Base-by-base conservation (phyloP, 495 filamentous ascomycete genomes). In the Aspergillus bridgeri region DNA sequence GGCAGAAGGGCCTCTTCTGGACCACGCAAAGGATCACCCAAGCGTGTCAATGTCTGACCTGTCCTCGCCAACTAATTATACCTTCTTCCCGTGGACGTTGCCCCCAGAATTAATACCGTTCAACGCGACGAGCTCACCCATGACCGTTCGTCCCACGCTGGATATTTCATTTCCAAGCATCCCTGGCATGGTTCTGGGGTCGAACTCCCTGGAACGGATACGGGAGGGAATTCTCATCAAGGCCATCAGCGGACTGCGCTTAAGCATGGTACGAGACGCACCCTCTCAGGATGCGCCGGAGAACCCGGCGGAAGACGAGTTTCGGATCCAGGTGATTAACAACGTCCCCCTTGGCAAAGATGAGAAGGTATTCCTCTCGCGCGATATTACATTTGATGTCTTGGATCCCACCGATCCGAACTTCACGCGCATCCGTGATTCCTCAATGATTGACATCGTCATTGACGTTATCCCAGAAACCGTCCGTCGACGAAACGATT, bases 71-170 rank as follows among this genome's bases (percentile, higher is more conserved):
- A 82, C 78, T 6, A 94, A 92, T 66, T 86, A 92, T 65, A 95
- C 88, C 0, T 89, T 89, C 61, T 98, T 90, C 61, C 94, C 94
- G 3, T 97, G 92, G 91, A 96, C 94, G 0, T 75, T 98, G 0
- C 91, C 93, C 0, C 74, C 76, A 3, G 80, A 86, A 46, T 73
- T 94, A 47, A 77, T 96, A 8, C 91, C 90, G 0, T 76, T 75
- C 19, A 84, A 94, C 58, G 92, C 85, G 3, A 86, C 78, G 11
- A 93, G 90, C 56, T 80, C 86, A 20, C 81, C 77, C 25, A 83
- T 92, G 60, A 74, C 78, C 0, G 60, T 73, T n/a, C 78, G 80
- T 13, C 77, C 83, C 19, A 89, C 89, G 1, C 81, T 91, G 24
- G 85, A 90, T 50, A 85, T 97, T 6, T 89, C 91, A 17, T 97